These are phyloP conservation scores for Talaromyces borbonicus DNA, from an alignment of 495 filamentous ascomycete genomes.

Conservation along the genomic window DNA sequence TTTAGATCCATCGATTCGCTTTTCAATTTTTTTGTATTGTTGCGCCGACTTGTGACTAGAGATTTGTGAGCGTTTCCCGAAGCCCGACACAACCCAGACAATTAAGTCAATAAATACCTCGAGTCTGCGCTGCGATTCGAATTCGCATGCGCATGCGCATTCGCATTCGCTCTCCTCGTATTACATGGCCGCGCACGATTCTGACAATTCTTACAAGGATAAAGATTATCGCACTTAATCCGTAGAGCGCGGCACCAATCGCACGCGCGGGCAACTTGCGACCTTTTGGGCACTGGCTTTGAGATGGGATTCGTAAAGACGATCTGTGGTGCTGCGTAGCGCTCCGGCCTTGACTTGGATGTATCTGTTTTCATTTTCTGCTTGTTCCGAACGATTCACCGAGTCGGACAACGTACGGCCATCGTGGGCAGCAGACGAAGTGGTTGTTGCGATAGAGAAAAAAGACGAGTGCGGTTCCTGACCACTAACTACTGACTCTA, in stretches of 20 bases:
- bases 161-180: constrained; percentile 18
- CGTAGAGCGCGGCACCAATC: constrained; percentile 36
- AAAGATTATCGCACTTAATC: constrained; percentile 34
- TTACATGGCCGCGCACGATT: constrained; percentile 25
- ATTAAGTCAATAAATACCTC: neutral
- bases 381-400: too few species aligned
- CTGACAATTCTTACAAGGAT: constrained; percentile 36
- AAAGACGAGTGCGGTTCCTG: too few species aligned
- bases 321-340: neutral
- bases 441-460: too few species aligned
- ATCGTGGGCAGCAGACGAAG: too few species aligned
- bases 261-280: constrained; percentile 37
- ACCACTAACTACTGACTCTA: too few species aligned
- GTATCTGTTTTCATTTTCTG: neutral
- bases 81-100: neutral
- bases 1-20: constrained; percentile 4
- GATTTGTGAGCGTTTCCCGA: too few species aligned
- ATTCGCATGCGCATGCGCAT: too few species aligned
- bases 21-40: constrained; percentile 10
- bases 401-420: too few species aligned
- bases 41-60: constrained; percentile 32
- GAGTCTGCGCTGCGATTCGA: constrained; percentile 10
- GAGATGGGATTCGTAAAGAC: neutral
- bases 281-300: constrained; percentile 10
- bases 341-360: neutral